A percentile compares a stretch with the other conserved stretches of the same genome.
phyloP scores from a whole-genome alignment of 208 protist species.

The Acanthamoeba sp. region DNA sequence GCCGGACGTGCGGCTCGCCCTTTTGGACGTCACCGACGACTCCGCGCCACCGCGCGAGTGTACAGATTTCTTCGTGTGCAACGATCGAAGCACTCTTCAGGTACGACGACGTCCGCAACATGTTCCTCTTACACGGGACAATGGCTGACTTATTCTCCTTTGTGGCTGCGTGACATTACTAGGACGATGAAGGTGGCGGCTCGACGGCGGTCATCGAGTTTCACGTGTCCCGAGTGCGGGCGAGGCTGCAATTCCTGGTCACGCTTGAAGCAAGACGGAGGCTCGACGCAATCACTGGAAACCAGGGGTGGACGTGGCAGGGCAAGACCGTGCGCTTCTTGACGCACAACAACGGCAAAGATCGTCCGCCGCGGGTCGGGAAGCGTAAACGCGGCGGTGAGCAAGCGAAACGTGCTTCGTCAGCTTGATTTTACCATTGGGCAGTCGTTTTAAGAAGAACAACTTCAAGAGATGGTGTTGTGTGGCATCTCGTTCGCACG shows the following conservation, averaged over 20 bases:
- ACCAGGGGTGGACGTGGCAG: background rate
- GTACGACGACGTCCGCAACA: background rate
- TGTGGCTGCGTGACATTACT: too few relatives aligned
- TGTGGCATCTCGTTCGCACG: background rate
- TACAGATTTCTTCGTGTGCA: background rate
- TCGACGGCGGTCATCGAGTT: constrained; percentile 2
- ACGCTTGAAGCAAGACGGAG: background rate
- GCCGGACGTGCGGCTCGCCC: background rate
- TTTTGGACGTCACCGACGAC: background rate
- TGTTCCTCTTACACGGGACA: too few relatives aligned
- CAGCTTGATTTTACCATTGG: too few relatives aligned
- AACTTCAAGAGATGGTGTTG: too few relatives aligned
- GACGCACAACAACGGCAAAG: constrained; percentile 3
- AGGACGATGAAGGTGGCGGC: background rate
- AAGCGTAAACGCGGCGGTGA: too few relatives aligned
- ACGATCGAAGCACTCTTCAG: background rate
- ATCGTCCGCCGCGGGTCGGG: background rate
- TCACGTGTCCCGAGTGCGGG: background rate
- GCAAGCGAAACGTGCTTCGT: too few relatives aligned
- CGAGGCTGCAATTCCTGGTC: background rate
- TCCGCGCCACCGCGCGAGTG: background rate
- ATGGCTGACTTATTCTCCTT: too few relatives aligned
- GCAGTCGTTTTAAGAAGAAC: too few relatives aligned
- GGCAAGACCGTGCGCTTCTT: background rate
- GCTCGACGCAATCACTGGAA: too few relatives aligned